Base-by-base conservation (phyloP, 441 rosid species). In the Monsonia emarginata region DNA sequence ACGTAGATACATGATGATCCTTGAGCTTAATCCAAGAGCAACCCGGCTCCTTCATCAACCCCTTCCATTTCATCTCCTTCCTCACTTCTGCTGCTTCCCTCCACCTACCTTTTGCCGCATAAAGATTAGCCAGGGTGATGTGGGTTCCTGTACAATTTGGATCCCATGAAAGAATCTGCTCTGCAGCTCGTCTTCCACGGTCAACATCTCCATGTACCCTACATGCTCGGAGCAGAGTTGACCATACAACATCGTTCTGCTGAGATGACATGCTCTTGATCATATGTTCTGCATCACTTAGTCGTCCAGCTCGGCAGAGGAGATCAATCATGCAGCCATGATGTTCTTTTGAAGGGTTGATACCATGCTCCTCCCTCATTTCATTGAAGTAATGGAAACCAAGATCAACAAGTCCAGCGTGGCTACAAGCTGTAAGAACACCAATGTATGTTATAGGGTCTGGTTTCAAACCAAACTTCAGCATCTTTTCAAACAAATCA, bases 311-410 rank as follows among this genome's bases (percentile, higher is more conserved):
- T 72, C 86, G 76, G 69, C 97, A 88, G 34, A 92, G 83, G 66
- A 92, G 90, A 86, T 92, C 96, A 69, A 90, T 84, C 87, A 90
- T 84, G 72, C 96, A 88, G 30, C 98, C 98, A 48, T 85, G 87
- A 62, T 92, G 98, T 75, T 92, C 94, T 72, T 85, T 92, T 38
- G 81, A 84, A 61, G 89, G 96, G 65, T 21, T 68, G 42, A 83
- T 79, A 26, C 57, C 68, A 74, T 82, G 85, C 16, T 69, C 71
- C 32, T 78, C 75, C n/a, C 76, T 79, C 90, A 88, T 87, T 58
- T 79, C 67, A 71, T 75, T 77, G 81, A 92, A 90, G 80, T 90
- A 90, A 71, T 74, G 80, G 79, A 80, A 90, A 69, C 90, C 97
- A 52, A 82, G 85, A 65, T 86, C 92, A 64, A 85, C 85, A 50